Base-by-base conservation (phyloP, 495 filamentous ascomycete species). In the Penicillium subrubescens region DNA sequence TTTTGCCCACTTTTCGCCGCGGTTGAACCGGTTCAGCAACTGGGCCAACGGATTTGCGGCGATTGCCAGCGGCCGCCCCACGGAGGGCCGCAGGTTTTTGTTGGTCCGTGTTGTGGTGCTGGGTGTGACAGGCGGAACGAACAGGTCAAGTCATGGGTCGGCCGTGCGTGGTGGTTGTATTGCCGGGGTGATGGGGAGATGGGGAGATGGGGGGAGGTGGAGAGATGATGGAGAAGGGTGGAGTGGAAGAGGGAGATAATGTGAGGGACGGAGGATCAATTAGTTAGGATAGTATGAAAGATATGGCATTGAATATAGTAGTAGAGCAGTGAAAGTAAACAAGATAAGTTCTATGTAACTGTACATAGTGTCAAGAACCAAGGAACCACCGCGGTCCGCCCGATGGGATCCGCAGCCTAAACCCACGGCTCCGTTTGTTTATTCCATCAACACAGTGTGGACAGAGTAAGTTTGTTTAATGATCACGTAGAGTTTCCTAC, bases 361-460 rank as follows among this genome's bases (percentile, higher is more conserved):
- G n/a, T n/a, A n/a, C n/a, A n/a, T n/a, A n/a, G 35, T 37, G 12
- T 37, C 2, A 17, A 41, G 65, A 67, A 70, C 60, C 53, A 41
- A 55, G 64, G 61, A 61, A 31, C 53, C 53, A 25, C 5, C 6
- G 53, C 53, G 65, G 63, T 57, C 65, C 62, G 29, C 59, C 51
- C 63, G 64, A 55, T 33, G n/a, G 33, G 64, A 61, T 69, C 57
- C 67, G 60, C 33, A 56, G 34, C 50, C 25, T 23, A 41, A 35
- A 56, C 15, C 60, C 64, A 66, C 25, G 63, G 63, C 29, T 62
- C 53, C 65, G 65, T 67, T 67, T 67, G 65, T 64, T 67, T 60
- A 67, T 29, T 39, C 14, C 8, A 10, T 54, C 15, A 6, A 11
- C 19, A 50, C 44, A 48, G 44, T n/a, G 7, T 12, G 46, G 10